Base-by-base conservation (phyloP, 2,329 filamentous ascomycete species). In the Arthrobotrys sphaeroides region DNA sequence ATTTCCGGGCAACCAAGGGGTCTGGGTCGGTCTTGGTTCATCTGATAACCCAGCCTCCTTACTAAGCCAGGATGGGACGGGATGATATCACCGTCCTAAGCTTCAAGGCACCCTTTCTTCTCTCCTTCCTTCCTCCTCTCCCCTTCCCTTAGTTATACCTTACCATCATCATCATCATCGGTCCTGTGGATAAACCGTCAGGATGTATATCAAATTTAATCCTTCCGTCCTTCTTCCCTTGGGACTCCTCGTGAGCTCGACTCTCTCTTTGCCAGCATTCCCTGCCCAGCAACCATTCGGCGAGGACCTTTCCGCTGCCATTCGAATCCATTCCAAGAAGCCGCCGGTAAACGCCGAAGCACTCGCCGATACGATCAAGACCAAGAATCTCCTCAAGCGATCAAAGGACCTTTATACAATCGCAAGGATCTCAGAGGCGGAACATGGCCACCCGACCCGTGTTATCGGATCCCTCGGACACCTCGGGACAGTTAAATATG, bases 391-490 rank as follows among this genome's bases (percentile, higher is more conserved):
- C 5, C 82, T 89, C 43, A 81, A 84, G 3, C 87, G 89, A 18
- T 88, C 90, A 3, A 84, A 89, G 78, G 81, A 87, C 42, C 85
- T 92, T 6, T 91, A 87, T 78, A 83, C 86, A 60, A 86, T 91
- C 66, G 89, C 90, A 0, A 84, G 89, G 81, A 83, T 85, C 61
- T 85, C 86, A 9, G 83, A 86, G 74, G 83, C 85, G 1, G 88
- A 91, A 77, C 90, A 88, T 80, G 87, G 87, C 75, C 90, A 90
- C 78, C 90, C 90, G 0, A 92, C 90, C 0, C 86, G 90, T 62
- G 90, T 91, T 20, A 91, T 92, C 77, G 90, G 90, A 28, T 90
- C 88, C 77, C 13, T 77, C 87, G 90, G 89, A 24, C 90, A 91
- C 78, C 79, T 84, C n/a, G 87, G 85, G 40, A 91, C 90, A 0